Conservation (phyloP, 2,329 filamentous ascomycete species). For the Pseudocercospora cruenta region DNA sequence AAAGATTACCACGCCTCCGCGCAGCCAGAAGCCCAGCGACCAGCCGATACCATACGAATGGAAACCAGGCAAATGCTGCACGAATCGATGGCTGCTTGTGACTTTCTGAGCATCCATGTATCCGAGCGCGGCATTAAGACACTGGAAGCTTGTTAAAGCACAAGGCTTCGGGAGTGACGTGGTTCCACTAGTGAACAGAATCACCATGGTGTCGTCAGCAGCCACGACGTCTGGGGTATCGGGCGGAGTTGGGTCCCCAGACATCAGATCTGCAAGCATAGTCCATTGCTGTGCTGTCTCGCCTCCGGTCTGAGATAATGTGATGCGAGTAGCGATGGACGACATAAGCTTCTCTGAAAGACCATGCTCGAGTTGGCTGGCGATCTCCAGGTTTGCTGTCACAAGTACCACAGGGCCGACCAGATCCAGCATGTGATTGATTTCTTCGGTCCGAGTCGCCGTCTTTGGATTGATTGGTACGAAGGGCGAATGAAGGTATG, state of each 20-base stretch:
- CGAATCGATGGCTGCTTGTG: slow-evolving; percentile 34
- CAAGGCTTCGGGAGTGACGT: slow-evolving; percentile 54
- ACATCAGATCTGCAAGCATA: slow-evolving; percentile 35
- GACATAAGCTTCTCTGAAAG: slow-evolving; percentile 32
- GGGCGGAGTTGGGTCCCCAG: slow-evolving; percentile 37
- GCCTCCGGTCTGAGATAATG: slow-evolving; percentile 27
- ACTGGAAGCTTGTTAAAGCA: slow-evolving; percentile 44
- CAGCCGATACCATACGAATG: slow-evolving; percentile 39
- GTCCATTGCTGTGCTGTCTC: slow-evolving; percentile 30
- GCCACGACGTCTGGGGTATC: slow-evolving; percentile 37
- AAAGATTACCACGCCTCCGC: slow-evolving; percentile 35
- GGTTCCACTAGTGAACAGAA: slow-evolving; percentile 57
- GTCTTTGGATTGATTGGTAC: slow-evolving; percentile 39
- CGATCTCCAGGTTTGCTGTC: slow-evolving; percentile 32
- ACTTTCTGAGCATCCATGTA: slow-evolving; percentile 36
- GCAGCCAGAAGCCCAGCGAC: slow-evolving; percentile 37
- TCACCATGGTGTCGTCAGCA: slow-evolving; percentile 41
- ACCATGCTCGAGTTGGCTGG: slow-evolving; percentile 35
- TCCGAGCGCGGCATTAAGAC: slow-evolving; percentile 43
- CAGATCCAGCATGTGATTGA: slow-evolving; percentile 38
- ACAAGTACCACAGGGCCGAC: slow-evolving; percentile 36
- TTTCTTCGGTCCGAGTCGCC: slow-evolving; percentile 35
- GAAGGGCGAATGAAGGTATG: slow-evolving; percentile 39
- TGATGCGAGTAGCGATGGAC: slow-evolving; percentile 32
- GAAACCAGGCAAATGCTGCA: slow-evolving; percentile 38